Evolutionary conservation across 2,329 filamentous ascomycete genomes (phyloP), one percentile per base, ranked within the genome.

Genomic region (Ilyonectria mors-panacis): DNA sequence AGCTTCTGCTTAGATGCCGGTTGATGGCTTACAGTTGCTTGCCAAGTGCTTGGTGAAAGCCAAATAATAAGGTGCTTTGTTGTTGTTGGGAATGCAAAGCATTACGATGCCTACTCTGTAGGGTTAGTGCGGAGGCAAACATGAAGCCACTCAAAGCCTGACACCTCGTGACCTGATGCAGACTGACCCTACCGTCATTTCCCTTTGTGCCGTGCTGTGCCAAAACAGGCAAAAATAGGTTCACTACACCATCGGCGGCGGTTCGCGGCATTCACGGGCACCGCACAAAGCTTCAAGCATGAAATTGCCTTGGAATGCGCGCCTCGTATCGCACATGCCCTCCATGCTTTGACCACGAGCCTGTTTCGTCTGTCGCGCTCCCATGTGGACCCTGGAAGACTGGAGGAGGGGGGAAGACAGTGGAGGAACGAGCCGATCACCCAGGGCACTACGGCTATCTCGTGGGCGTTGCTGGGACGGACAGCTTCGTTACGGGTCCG

Each of bases 311-410:
- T 56, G 60, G 56, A 55, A 54, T 21, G 50, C 30, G 39, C 19
- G 50, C 50, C 53, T 66, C 63, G 63, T 66, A 66, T 66, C 53
- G 33, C 63, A 28, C 51, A 28, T 56, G 45, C 63, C 58, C 58
- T 66, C 62, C 48, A 59, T 37, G 50, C 50, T 53, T 21, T 53
- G 50, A 53, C 50, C 50, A 53, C 30, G 50, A 53, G 50, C 48
- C 54, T 55, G 55, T 60, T 44, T 60, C 48, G 39, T 56, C 37
- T 47, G 39, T 35, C 37, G 47, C 44, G 19, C 63, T 42, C 50
- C 63, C 50, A 35, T 65, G 50, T 60, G 57, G 63, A 60, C 55
- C 7, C 39, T 48, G 55, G 12, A 33, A 12, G 12, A 33, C 13
- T 39, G 19, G 51, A 21, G 15, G 53, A 55, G 53, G 53, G 62